A percentile compares a stretch with the other conserved stretches of the same genome.
Evolutionary conservation across 441 rosid genomes (phyloP).

Genomic region (Omphalea diandra): DNA sequence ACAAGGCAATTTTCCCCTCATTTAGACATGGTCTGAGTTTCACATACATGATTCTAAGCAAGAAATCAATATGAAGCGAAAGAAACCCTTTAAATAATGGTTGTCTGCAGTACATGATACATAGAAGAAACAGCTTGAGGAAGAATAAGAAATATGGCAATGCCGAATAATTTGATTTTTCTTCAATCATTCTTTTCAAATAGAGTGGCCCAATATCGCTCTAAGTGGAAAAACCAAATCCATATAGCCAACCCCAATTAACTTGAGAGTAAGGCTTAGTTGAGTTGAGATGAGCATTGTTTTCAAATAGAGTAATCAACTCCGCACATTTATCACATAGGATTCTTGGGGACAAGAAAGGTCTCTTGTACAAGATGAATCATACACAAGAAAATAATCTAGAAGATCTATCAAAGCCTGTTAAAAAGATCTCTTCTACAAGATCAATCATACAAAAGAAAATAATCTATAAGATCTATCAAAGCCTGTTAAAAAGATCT

Average conservation of each 20-base stretch:
- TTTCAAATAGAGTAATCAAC: no score
- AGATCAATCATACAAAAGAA: not conserved
- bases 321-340: not conserved
- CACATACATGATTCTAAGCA: not conserved
- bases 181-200: not conserved
- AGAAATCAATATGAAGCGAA: not conserved
- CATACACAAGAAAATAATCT: not conserved
- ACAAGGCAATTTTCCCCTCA: not conserved
- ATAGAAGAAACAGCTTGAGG: not conserved
- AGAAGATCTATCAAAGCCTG: not conserved
- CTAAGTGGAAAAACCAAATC: no score
- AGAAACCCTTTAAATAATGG: not conserved
- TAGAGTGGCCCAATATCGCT: no score
- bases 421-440: no score
- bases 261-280: no score
- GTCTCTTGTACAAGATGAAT: not conserved
- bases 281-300: no score
- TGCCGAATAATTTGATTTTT: not conserved
- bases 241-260: no score
- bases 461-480: not conserved
- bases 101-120: not conserved
- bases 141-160: conserved; percentile 2
- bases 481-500: not conserved
- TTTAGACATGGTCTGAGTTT: not conserved
- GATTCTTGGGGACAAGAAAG: no score